Evolutionary conservation across 1,284 basidiomycete genomes (phyloP), one percentile per base, ranked within the genome.

Genomic region (Golubevia pallescens): DNA sequence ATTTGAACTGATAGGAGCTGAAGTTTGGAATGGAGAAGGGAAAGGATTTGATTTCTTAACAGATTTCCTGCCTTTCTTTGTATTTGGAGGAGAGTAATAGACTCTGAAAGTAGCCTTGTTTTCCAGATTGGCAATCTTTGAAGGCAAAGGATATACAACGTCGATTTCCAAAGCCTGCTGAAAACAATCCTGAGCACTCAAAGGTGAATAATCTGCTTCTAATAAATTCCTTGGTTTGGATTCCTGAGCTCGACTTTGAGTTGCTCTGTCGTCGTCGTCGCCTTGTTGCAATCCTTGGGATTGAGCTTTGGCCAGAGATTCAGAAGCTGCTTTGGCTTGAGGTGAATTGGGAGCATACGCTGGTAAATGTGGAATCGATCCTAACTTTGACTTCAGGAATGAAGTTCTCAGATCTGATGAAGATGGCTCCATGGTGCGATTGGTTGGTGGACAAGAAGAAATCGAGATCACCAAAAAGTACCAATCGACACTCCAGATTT

Each of bases 51-150:
- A 16, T 13, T 48, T 16, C 16, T 16, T 48, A 16, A 16, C 42
- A 13, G 16, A 10, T 16, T 48, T 48, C 16, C 16, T 48, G 16
- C 42, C 65, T 34, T 48, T 51, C 7, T 38, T 16, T 16, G 69
- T 62, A 13, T 58, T 58, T 1, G 80, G 81, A 5, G 81, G 78
- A 2, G 82, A 81, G 62, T 78, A 83, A 71, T 85, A 85, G 21
- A 77, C 42, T 87, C 88, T 21, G 89, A 89, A 28, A 0, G 66
- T 68, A 5, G 70, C 76, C 1, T 34, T 63, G 2, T 16, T 66
- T 20, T 52, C 20, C 14, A 38, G 60, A 16, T 59, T 38, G 56
- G 21, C 32, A 8, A 20, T 48, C 58, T 4, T 58, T 60, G n/a
- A 62, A 62, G 6, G 32, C 60, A 2, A 14, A 16, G 1, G 70